These are phyloP conservation scores for Salix exigua DNA, from an alignment of 345 rosid genomes.

Conservation along the genomic window DNA sequence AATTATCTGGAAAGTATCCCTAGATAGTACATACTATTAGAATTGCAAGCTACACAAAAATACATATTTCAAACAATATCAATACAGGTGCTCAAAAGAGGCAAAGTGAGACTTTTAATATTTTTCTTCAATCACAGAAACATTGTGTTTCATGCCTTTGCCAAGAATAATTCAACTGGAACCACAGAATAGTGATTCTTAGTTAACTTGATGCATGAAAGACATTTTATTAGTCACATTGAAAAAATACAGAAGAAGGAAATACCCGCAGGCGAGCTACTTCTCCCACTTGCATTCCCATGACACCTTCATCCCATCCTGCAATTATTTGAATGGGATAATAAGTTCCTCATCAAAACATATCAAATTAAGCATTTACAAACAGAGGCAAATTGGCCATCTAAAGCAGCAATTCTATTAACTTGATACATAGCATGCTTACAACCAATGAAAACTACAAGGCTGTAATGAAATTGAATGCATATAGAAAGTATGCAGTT, in stretches of 20 bases:
- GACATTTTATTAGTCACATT: neutral
- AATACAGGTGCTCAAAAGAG: neutral
- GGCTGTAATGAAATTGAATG: neutral
- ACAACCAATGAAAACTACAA: neutral
- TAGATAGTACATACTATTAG: neutral
- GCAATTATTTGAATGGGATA: conserved; percentile 12
- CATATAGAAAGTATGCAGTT: neutral
- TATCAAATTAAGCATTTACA: neutral
- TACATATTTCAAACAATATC: neutral
- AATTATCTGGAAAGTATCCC: too few species aligned
- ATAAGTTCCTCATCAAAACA: neutral
- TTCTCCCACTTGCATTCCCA: conserved; percentile 95
- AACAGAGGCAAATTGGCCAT: neutral
- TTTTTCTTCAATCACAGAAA: neutral
- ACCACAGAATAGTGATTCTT: neutral
- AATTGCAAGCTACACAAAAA: too few species aligned
- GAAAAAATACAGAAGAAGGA: neutral
- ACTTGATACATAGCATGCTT: neutral
- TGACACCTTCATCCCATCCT: conserved; percentile 99
- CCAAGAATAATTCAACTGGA: neutral
- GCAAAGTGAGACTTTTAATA: neutral
- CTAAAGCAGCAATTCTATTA: neutral
- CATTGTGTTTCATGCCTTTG: neutral
- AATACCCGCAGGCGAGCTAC: conserved; percentile 86
- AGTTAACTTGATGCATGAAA: neutral